Evolutionary conservation across 2,329 filamentous ascomycete genomes (phyloP), one percentile per base, ranked within the genome.

Genomic region (Arthroderma sp.): DNA sequence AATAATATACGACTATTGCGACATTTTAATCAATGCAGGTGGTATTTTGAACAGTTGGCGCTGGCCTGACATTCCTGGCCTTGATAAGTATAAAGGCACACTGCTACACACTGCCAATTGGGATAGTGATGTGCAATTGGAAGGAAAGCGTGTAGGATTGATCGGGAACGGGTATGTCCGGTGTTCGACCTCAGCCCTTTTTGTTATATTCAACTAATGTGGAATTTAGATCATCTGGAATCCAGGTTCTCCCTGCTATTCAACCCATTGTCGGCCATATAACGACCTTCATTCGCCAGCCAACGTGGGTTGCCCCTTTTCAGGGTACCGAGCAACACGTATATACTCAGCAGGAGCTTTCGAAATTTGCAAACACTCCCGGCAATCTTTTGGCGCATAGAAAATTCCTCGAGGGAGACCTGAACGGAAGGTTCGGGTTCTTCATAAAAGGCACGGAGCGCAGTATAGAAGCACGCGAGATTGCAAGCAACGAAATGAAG

Each of bases 11-110:
- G 32, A 34, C 32, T 34, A 34, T 11, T 9, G 9, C 32, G 32
- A 34, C 3, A 11, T 34, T 9, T 11, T 34, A 9, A 34, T 34
- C 32, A 9, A 9, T 9, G 32, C 32, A 11, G 11, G 9, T 15
- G 37, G 37, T 8, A n/a, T 11, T 32, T 5, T 40, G 2, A 31
- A 29, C 41, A 54, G 59, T 27, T 68, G 60, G 65, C 62, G 62
- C 41, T 71, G 64, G 62, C 68, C 69, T 7, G 57, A 62, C 27
- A 66, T 73, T 8, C 55, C 58, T 1, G 71, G 71, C 4, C 58
- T 69, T 4, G 58, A 69, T 29, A 53, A 58, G 2, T 75, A 73
- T 50, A 57, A 66, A 44, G 68, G 68, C 1, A 60, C 61, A 33
- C 47, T 70, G 2, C 48, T 68, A 40, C 69, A 72, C 47, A 66